Evolutionary conservation across 768 basidiomycete genomes (phyloP).

Genomic region (Lactifluus piperatus): DNA sequence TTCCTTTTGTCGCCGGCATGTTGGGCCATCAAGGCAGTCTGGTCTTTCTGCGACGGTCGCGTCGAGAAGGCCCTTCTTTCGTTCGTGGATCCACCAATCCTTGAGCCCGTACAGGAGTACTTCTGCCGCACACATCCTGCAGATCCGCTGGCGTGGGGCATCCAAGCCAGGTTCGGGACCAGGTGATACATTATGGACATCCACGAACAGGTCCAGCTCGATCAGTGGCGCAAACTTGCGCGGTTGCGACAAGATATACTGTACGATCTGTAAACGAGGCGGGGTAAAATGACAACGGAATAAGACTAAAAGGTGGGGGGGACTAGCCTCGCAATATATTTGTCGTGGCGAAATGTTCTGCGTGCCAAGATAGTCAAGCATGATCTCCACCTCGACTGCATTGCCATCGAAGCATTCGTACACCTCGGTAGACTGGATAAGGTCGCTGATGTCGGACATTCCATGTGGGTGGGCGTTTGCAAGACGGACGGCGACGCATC

Average conservation of each 20-base stretch:
- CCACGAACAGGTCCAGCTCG: conserved; percentile 61
- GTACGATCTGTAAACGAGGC: conserved; percentile 42
- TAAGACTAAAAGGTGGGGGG: conserved; percentile 26
- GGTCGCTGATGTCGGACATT: conserved; percentile 57
- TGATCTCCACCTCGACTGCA: conserved; percentile 70
- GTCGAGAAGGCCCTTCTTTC: conserved; percentile 58
- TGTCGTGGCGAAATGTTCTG: conserved; percentile 55
- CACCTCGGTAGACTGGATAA: conserved; percentile 65
- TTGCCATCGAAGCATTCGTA: conserved; percentile 79
- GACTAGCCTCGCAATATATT: conserved; percentile 59
- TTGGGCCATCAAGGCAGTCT: conserved; percentile 58
- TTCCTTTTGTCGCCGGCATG: conserved; percentile 56
- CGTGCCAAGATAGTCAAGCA: conserved; percentile 69
- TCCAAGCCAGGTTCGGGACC: conserved; percentile 48
- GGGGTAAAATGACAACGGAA: neutral
- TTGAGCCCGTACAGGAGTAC: conserved; percentile 66
- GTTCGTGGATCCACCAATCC: conserved; percentile 79
- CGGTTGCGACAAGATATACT: conserved; percentile 51
- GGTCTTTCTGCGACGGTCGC: conserved; percentile 46
- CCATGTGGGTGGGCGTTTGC: conserved; percentile 58
- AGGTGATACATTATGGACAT: conserved; percentile 50
- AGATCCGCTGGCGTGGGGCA: conserved; percentile 53
- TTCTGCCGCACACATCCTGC: conserved; percentile 66
- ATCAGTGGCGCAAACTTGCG: conserved; percentile 56
- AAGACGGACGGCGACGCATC: conserved; percentile 57